Conservation (phyloP, 2,329 filamentous ascomycete species). For the Acarospora socialis region DNA sequence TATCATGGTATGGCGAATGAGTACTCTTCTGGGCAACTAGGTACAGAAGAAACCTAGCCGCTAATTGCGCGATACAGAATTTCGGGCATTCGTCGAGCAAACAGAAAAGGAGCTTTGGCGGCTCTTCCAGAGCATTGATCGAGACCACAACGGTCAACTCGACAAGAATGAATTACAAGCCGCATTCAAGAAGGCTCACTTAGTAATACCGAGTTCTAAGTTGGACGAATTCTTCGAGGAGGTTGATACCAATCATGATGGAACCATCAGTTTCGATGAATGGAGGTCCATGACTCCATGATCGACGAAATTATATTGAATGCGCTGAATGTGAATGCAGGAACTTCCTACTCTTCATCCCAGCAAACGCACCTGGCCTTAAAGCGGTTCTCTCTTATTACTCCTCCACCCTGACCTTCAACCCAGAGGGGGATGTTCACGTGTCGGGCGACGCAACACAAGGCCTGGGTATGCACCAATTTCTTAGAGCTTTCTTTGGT, state of each 20-base stretch:
- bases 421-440: constrained; percentile 83
- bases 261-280: constrained; percentile 77
- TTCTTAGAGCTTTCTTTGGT: constrained; percentile 62
- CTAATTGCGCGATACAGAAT: constrained; percentile 48
- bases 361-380: constrained; percentile 54
- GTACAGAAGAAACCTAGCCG: constrained; percentile 9
- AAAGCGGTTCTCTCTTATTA: constrained; percentile 83
- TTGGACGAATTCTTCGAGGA: constrained; percentile 77
- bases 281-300: constrained; percentile 62
- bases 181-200: constrained; percentile 65
- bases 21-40: constrained; percentile 7
- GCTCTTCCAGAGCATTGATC: constrained; percentile 78
- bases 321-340: constrained; percentile 34
- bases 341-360: constrained; percentile 87
- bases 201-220: constrained; percentile 63
- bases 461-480: constrained; percentile 77
- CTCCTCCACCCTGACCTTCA: constrained; percentile 74
- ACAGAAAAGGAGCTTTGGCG: constrained; percentile 71
- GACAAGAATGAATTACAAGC: constrained; percentile 70
- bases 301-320: not conserved
- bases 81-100: constrained; percentile 71
- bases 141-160: constrained; percentile 69
- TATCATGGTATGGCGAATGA: constrained; percentile 54
- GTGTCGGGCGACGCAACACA: constrained; percentile 83
- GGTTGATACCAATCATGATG: constrained; percentile 80